Base-by-base conservation (phyloP, 352 stramenopile genomes). In the Phytophthora pisi region DNA sequence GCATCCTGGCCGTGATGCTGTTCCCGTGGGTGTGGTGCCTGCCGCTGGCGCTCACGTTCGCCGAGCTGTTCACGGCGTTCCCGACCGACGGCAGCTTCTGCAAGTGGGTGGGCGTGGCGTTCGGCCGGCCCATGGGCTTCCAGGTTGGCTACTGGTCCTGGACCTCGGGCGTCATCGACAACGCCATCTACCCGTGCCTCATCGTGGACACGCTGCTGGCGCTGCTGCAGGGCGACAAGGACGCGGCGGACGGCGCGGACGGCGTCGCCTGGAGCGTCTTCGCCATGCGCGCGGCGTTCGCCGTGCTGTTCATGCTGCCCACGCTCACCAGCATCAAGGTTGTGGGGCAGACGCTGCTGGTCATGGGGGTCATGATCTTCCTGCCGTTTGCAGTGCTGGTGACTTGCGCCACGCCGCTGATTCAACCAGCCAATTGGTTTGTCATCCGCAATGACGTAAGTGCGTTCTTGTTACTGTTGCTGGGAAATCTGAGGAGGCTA, bases 61-160 rank as follows among this genome's bases (percentile, higher is more conserved):
- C 84, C 2, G 84, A 94, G 70, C 79, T 95, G 28, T 92, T 92
- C 59, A 86, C 83, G 6, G 85, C 87, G 43, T 93, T 93, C 53
- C 87, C 87, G 20, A 92, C 85, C 20, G 86, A 95, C 58, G 78
- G 77, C 13, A 92, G 87, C 56, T 95, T 93, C 55, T 92, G 82
- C 62, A 91, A 77, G 52, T 95, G 88, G 88, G 82, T 95, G 43
- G 84, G 86, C 31, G 75, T 86, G 26, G 86, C 84, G 15, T 95
- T 95, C 69, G 88, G 86, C 6, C 77, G 81, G 20, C 86, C 88
- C 61, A 92, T 91, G 89, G 89, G 86, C 57, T 97, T 97, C 71
- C 82, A 94, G 43, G 81, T 93, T 28, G 87, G 86, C 42, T 96
- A 79, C 53, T 95, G 86, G 89, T 92, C 78, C 51, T 96, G 88